phyloP scores from a whole-genome alignment of 2,329 filamentous ascomycete species.

The Aspergillus versicolor region DNA sequence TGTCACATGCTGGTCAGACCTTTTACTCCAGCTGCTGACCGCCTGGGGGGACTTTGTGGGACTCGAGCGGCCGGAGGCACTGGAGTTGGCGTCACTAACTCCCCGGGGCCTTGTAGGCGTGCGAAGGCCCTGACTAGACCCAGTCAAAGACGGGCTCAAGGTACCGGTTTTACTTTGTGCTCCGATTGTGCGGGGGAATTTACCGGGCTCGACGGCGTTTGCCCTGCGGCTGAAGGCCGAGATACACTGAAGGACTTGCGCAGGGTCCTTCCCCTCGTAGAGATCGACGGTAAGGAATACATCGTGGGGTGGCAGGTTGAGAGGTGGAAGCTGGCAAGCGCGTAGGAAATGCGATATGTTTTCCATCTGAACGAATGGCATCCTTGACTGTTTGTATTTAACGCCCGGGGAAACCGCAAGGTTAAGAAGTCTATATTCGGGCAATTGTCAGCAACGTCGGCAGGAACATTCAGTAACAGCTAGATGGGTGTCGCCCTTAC shows the following conservation, averaged over 20 bases:
- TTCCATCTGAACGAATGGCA: slow-evolving; percentile 99
- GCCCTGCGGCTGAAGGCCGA: slow-evolving; percentile 88
- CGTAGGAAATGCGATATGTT: slow-evolving; percentile 96
- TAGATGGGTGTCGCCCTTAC: slow-evolving; percentile 46
- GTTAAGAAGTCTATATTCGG: slow-evolving; percentile 69
- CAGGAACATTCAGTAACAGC: background rate
- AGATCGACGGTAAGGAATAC: slow-evolving; percentile 96
- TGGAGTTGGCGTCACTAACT: slow-evolving; percentile 53
- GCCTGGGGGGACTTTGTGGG: slow-evolving; percentile 59
- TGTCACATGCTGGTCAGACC: slow-evolving; percentile 74
- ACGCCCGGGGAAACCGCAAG: slow-evolving; percentile 73
- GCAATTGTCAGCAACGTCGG: background rate
- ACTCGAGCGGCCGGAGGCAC: slow-evolving; percentile 54
- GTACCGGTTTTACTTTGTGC: slow-evolving; percentile 61
- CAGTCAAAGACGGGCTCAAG: slow-evolving; percentile 67
- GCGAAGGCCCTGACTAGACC: slow-evolving; percentile 53
- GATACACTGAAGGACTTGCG: slow-evolving; percentile 91
- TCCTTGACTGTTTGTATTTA: slow-evolving; percentile 85
- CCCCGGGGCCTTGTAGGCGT: slow-evolving; percentile 37
- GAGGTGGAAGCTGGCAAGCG: slow-evolving; percentile 78
- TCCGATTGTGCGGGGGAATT: slow-evolving; percentile 75
- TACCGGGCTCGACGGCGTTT: slow-evolving; percentile 68
- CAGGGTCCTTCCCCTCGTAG: slow-evolving; percentile 91
- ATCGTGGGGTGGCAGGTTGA: slow-evolving; percentile 89
- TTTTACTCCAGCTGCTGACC: slow-evolving; percentile 89